These are phyloP conservation scores for Talaromyces proteolyticus DNA, from an alignment of 495 filamentous ascomycete species.

Conservation along the genomic window DNA sequence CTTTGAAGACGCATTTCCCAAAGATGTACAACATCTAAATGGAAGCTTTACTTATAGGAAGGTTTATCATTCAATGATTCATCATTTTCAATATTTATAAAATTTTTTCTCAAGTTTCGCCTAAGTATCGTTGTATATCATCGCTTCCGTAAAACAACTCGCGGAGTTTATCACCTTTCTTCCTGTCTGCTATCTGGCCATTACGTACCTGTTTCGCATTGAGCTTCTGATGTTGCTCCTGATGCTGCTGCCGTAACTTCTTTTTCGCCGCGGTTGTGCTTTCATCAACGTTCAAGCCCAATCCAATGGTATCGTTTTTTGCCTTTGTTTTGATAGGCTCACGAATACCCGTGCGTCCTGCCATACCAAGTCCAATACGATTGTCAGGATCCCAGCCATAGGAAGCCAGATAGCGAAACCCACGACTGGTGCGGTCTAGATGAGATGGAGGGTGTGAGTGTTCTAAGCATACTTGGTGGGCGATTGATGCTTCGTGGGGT, in stretches of 20 bases:
- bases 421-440: constrained; percentile 71
- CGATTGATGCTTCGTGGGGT: constrained; percentile 66
- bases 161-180: constrained; percentile 54
- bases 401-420: constrained; percentile 65
- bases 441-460: constrained; percentile 84
- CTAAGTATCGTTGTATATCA: constrained; percentile 69
- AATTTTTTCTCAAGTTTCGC: constrained; percentile 15
- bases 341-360: constrained; percentile 62
- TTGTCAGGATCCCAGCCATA: constrained; percentile 89
- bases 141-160: constrained; percentile 63
- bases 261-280: constrained; percentile 24
- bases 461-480: constrained; percentile 73
- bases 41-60: neutral
- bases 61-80: neutral
- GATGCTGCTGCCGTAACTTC: constrained; percentile 33
- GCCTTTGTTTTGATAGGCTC: constrained; percentile 67
- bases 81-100: neutral
- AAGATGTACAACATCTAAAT: neutral
- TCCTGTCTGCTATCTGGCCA: constrained; percentile 52
- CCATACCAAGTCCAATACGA: constrained; percentile 62
- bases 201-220: constrained; percentile 66
- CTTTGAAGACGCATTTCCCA: too few relatives aligned
- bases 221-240: constrained; percentile 43
- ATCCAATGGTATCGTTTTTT: constrained; percentile 69
- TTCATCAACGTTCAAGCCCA: constrained; percentile 47